Evolutionary conservation across 257 asterid genomes (phyloP), one percentile per base, ranked within the genome.

Genomic region (Petrea volubilis): DNA sequence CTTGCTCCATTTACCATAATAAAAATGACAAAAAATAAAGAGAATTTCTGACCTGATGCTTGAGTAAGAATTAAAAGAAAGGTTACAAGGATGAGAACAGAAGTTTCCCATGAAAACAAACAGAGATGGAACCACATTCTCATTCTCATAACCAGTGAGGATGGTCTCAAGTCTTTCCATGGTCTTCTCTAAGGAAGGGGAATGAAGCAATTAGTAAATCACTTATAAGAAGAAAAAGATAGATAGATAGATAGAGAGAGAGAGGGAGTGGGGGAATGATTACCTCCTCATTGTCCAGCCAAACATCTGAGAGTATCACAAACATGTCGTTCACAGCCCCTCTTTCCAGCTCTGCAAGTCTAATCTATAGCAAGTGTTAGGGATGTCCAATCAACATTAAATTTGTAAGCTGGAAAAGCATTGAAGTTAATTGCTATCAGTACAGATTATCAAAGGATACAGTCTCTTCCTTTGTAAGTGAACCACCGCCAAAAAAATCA

Each of bases 91-190:
- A 71, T 52, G 90, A 59, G 98, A 95, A 70, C 95, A 89, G 81
- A 95, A 91, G 80, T 95, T 95, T 73, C 99, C 99, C 99, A 95
- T 95, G 81, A 92, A 88, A 81, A 90, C 90, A 74, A 95, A 95
- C 60, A 95, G 86, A 61, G 98, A 95, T 29, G 99, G 99, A 74
- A 90, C 89, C 65, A 91, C 95, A 50, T 76, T 81, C 62, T 77
- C 93, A 70, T 86, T 88, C 72, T 90, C 97, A 20, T 84, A 95
- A 75, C 93, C 98, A 83, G 75, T 70, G 80, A 95, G 89, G 80
- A 95, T 85, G 69, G 73, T 83, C 82, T 87, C 88, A 59, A 95
- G 89, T 78, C 92, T 95, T 81, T 75, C 83, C 88, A 95, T 79
- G 68, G 96, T 84, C 99, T 95, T 89, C 88, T 75, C 90, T 73